Base-by-base conservation (phyloP, 1,139 yeast species). In the Candida frijolesensis region DNA sequence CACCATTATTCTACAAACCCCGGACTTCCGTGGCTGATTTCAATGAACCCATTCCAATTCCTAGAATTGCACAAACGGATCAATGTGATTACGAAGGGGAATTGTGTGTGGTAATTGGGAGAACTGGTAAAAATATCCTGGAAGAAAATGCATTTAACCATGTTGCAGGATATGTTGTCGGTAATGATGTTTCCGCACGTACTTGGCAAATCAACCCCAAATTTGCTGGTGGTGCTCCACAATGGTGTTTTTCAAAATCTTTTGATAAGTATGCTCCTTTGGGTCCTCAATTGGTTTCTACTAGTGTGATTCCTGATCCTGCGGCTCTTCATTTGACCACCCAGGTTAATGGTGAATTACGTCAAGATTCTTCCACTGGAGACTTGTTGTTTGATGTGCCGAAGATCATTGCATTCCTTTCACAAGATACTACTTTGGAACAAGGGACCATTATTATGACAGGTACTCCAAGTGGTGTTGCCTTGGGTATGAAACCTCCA, bases 381-480 rank as follows among this genome's bases (percentile, higher is more conserved):
- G 84, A 81, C 57, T 74, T 79, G 69, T 74, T 80, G 44, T 81
- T 80, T 61, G 61, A 66, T 22, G 81, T 79, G 8, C 69, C 71
- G 9, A 63, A 73, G 46, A 70, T 80, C 27, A 65, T 80, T 32
- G 65, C 80, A 4, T 80, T 78, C 60, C 60, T 80, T 51, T 73
- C 80, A 39, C 81, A 78, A 59, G 83, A 84, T 4, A 70, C 80
- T 9, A 79, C 83, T 1, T 66, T 79, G 44, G 63, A 65, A 49
- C 78, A 79, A 3, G 84, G 84, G 40, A 80, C 78, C 50, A 57
- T 79, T 45, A 74, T 79, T 50, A 76, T 76, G 62, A 78, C 80
- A 51, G 84, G 84, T 16, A 79, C 84, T 6, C 84, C 84, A 27
- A 64, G 74, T 41, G 85, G 85, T 18, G 85, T 80, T n/a, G 74